Conservation (phyloP, 2,329 filamentous ascomycete genomes). For the Trichoderma breve region DNA sequence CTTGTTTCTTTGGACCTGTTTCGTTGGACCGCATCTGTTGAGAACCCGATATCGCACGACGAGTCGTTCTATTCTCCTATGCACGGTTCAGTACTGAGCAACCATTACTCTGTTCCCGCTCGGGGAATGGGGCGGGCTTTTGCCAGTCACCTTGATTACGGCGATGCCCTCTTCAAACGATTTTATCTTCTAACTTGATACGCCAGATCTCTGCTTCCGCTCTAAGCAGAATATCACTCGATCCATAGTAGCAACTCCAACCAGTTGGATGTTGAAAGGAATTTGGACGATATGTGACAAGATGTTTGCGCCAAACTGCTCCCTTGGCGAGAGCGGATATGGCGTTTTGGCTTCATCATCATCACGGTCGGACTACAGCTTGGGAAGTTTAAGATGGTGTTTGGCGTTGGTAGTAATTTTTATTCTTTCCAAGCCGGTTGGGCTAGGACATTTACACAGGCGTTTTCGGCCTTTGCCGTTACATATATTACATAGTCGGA, state of each 20-base stretch:
- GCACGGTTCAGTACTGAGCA: not conserved
- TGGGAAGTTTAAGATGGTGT: not conserved
- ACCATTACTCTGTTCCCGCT: not conserved
- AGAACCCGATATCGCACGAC: not conserved
- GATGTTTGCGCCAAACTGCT: not conserved
- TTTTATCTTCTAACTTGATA: constrained; percentile 14
- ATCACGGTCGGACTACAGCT: not conserved
- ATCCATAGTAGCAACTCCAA: constrained; percentile 2
- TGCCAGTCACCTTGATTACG: not conserved
- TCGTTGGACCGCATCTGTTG: not conserved
- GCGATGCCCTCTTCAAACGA: not conserved
- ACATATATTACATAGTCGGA: not conserved
- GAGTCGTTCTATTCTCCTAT: not conserved
- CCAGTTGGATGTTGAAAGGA: not conserved
- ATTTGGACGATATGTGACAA: not conserved
- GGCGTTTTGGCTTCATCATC: not conserved
- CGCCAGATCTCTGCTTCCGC: constrained; percentile 14
- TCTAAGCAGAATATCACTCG: constrained; percentile 1
- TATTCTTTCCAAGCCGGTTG: not conserved
- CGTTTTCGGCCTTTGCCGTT: not conserved
- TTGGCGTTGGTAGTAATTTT: not conserved
- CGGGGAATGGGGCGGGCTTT: not conserved
- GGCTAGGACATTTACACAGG: not conserved
- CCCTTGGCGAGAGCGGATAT: not conserved
- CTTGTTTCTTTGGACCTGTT: not conserved